A percentile compares a stretch with the other conserved stretches of the same genome.
Conservation (phyloP, 495 filamentous ascomycete species). For the Acidiella bohemica region DNA sequence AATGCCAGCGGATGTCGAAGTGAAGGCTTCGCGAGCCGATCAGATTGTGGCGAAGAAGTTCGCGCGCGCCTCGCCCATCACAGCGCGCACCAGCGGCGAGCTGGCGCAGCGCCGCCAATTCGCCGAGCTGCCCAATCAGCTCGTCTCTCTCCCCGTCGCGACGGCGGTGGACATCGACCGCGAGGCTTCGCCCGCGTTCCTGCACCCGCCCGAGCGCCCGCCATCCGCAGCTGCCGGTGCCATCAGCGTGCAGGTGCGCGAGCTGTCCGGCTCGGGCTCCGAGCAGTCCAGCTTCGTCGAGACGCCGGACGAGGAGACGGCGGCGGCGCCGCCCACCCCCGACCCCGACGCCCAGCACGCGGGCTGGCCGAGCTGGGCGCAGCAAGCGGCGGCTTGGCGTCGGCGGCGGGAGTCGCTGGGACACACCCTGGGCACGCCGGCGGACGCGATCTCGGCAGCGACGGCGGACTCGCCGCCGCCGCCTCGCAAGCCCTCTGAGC, state of each 20-base stretch:
- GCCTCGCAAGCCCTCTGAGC: neutral
- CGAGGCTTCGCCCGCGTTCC: no score
- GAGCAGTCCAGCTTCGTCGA: constrained; percentile 3
- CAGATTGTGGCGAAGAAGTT: constrained; percentile 13
- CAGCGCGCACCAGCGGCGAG: constrained; percentile 9
- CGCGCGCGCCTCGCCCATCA: constrained; percentile 1
- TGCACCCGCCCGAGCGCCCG: no score
- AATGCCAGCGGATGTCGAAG: constrained; percentile 13
- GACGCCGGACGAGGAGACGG: neutral
- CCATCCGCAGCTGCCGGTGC: neutral
- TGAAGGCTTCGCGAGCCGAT: constrained; percentile 8
- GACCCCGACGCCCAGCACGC: constrained; percentile 3
- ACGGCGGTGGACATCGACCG: no score
- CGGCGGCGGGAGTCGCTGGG: constrained; percentile 13
- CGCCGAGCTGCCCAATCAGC: no score
- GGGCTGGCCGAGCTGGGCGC: constrained; percentile 7
- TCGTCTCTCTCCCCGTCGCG: no score
- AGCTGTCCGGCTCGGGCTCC: constrained; percentile 5
- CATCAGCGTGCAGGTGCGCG: constrained; percentile 7
- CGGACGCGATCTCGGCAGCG: neutral
- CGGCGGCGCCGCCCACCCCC: neutral
- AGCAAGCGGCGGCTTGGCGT: constrained; percentile 16
- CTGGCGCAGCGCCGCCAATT: no score
- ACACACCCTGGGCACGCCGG: constrained; percentile 1
- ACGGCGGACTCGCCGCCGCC: constrained; percentile 8